Conservation (phyloP, 306 rosid genomes). For the Trifolium pratense region DNA sequence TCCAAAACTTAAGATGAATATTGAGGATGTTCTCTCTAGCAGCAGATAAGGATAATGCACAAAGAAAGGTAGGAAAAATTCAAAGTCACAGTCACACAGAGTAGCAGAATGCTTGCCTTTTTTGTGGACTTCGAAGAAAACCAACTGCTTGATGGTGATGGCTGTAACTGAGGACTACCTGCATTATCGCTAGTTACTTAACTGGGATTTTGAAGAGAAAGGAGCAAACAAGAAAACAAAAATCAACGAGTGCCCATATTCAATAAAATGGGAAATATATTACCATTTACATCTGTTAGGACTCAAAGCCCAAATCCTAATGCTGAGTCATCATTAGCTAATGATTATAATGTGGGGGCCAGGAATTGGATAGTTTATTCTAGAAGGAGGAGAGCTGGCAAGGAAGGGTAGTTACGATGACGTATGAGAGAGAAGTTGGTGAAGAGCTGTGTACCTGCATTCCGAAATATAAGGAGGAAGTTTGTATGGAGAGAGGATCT, state of each 20-base stretch:
- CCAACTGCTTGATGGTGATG: slow-evolving; percentile 70
- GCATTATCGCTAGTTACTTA: slow-evolving; percentile 48
- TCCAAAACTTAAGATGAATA: slow-evolving; percentile 31
- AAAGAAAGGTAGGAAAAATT: neutral
- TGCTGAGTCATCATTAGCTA: too few species aligned
- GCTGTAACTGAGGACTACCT: slow-evolving; percentile 59
- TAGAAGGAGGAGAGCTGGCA: too few species aligned
- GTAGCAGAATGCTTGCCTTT: slow-evolving; percentile 51
- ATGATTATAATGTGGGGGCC: too few species aligned
- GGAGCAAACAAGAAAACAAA: slow-evolving; percentile 19
- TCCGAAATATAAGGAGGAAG: too few species aligned
- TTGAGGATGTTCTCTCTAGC: slow-evolving; percentile 33
- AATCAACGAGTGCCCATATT: slow-evolving; percentile 25
- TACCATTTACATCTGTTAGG: slow-evolving; percentile 69
- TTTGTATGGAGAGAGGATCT: too few species aligned
- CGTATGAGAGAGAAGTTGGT: too few species aligned
- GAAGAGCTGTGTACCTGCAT: too few species aligned
- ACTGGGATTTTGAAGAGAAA: slow-evolving; percentile 15
- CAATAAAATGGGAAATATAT: slow-evolving; percentile 38
- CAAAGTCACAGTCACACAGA: neutral
- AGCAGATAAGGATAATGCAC: slow-evolving; percentile 19
- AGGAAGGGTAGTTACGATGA: too few species aligned
- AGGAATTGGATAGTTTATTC: too few species aligned
- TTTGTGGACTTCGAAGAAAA: slow-evolving; percentile 79
- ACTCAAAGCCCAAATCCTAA: too few species aligned